Base-by-base conservation (phyloP, 2,329 filamentous ascomycete species). In the Ascocoryne sarcoides region DNA sequence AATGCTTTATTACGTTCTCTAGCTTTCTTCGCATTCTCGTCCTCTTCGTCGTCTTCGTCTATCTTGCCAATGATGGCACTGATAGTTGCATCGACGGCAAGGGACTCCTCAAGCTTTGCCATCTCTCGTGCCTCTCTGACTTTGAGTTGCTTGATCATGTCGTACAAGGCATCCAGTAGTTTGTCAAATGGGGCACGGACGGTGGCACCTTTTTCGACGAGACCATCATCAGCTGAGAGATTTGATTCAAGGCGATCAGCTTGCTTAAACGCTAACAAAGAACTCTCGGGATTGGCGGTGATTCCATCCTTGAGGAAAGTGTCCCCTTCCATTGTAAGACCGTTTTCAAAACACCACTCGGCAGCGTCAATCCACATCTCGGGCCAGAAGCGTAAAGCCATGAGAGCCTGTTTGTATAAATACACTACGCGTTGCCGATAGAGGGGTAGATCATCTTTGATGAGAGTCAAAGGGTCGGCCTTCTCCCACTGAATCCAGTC, bases 401-500 rank as follows among this genome's bases (percentile, higher is more conserved):
- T 95, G 34, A 94, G 67, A 4, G 90, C 87, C 60, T 95, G 90
- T 60, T 88, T 92, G 69, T 95, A 96, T 48, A 86, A 82, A 61
- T 93, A 94, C 5, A 95, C 63, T 31, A 96, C 76, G 30, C 92
- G 81, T 50, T 83, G 75, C 50, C 82, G 83, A 63, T 82, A 92
- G 5, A 76, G 72, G 38, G 78, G 73, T 3, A 75, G 69, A 52
- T 96, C 89, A 39, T 96, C 89, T 2, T 81, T 72, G 57, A 85
- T 84, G 39, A 96, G 68, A 17, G 94, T 85, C 3, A 98, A 69
- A 1, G 87, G 88, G 57, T 98, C 92, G 14, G 84, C 82, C 62
- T 90, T 94, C 63, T 98, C 92, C 88, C 89, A 98, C 4, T 80
- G 70, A 50, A 98, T 83, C 92, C 93, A 98, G 50, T 76, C 80